Evolutionary conservation across 441 rosid species (phyloP).

Genomic region (Biscutella laevigata): DNA sequence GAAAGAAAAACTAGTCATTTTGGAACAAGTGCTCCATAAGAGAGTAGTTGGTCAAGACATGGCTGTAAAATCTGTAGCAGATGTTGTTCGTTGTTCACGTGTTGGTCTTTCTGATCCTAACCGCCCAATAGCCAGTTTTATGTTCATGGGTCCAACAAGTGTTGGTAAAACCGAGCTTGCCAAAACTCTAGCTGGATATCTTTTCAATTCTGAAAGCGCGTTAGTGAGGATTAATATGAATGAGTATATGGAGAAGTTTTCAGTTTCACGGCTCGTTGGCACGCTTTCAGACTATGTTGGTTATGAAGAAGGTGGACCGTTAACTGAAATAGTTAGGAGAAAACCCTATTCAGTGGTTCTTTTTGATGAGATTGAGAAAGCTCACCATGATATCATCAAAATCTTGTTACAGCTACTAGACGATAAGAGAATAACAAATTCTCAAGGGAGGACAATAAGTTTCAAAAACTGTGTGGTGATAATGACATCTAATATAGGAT

Average conservation of each 20-base stretch:
- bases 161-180: conserved; percentile 26
- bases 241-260: conserved; percentile 26
- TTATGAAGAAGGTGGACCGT: conserved; percentile 26
- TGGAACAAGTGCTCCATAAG: conserved; percentile 76
- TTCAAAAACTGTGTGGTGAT: conserved; percentile 38
- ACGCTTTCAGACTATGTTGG: conserved; percentile 25
- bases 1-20: conserved; percentile 23
- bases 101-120: conserved; percentile 25
- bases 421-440: conserved; percentile 23
- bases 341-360: conserved; percentile 23
- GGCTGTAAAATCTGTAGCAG: conserved; percentile 41
- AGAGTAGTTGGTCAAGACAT: conserved; percentile 83
- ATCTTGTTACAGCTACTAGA: conserved; percentile 23
- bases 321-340: conserved; percentile 24
- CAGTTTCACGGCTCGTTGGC: conserved; percentile 23
- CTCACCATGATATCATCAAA: conserved; percentile 23
- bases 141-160: conserved; percentile 52
- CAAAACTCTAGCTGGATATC: conserved; percentile 21
- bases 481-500: conserved; percentile 24
- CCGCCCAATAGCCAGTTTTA: conserved; percentile 41
- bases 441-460: conserved; percentile 48
- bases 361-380: conserved; percentile 26
- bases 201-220: conserved; percentile 23
- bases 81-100: conserved; percentile 22
- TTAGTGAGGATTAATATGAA: conserved; percentile 25